phyloP scores from a whole-genome alignment of 2,329 filamentous ascomycete genomes.

The Aspergillus sp. region DNA sequence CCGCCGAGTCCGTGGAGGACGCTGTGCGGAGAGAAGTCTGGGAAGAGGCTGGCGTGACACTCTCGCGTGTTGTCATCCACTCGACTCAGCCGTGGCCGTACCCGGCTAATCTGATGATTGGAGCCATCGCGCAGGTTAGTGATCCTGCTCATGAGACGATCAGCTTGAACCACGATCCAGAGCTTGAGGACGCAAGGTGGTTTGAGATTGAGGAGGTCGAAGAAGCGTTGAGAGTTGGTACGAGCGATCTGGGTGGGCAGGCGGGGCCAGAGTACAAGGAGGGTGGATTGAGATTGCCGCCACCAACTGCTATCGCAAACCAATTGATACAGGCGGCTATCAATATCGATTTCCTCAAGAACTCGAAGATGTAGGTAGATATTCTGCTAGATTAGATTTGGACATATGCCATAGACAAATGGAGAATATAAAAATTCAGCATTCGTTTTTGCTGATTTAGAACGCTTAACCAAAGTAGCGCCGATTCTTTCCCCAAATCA shows the following conservation, averaged over 20 bases:
- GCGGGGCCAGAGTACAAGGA: constrained; percentile 72
- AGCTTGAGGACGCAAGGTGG: constrained; percentile 90
- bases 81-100: constrained; percentile 88
- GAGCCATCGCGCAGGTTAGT: constrained; percentile 79
- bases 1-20: constrained; percentile 83
- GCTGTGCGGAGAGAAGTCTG: constrained; percentile 82
- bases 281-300: constrained; percentile 78
- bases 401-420: constrained; percentile 8
- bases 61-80: constrained; percentile 80
- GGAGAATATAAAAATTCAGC: neutral
- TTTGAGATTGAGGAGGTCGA: constrained; percentile 79
- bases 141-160: constrained; percentile 79
- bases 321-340: constrained; percentile 81
- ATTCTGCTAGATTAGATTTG: neutral
- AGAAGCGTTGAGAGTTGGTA: constrained; percentile 71
- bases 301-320: constrained; percentile 88
- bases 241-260: constrained; percentile 68
- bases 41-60: constrained; percentile 79
- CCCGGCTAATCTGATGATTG: constrained; percentile 83
- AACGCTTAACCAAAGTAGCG: neutral
- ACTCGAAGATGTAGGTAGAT: constrained; percentile 47
- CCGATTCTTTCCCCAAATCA: neutral
- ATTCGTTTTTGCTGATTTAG: neutral
- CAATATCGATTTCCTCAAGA: constrained; percentile 70
- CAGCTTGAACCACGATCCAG: constrained; percentile 82